A percentile compares a stretch with the other conserved stretches of the same genome.
Evolutionary conservation across 2,329 filamentous ascomycete species (phyloP).

Genomic region (Aspergillus hiratsukae): DNA sequence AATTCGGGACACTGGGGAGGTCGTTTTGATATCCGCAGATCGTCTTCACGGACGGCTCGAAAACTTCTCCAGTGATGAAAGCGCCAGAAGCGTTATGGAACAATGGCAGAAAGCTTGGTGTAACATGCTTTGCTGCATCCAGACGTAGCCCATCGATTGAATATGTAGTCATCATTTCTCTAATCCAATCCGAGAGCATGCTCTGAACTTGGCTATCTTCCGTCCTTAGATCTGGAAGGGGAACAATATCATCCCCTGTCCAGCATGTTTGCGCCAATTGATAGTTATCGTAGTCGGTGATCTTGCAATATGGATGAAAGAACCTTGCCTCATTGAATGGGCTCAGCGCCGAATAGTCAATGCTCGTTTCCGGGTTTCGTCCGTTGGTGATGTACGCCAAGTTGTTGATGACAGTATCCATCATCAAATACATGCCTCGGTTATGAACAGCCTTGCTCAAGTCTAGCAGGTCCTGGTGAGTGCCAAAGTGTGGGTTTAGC

Average conservation of each 20-base stretch:
- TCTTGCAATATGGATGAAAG: slow-evolving; percentile 26
- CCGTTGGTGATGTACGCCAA: slow-evolving; percentile 34
- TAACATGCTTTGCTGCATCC: slow-evolving; percentile 47
- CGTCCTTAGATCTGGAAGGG: slow-evolving; percentile 46
- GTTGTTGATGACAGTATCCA: slow-evolving; percentile 51
- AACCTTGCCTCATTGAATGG: slow-evolving; percentile 24
- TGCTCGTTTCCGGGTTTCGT: slow-evolving; percentile 18
- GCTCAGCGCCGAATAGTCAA: slow-evolving; percentile 24
- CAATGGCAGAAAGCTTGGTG: slow-evolving; percentile 37
- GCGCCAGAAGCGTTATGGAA: slow-evolving; percentile 37
- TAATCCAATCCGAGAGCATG: slow-evolving; percentile 41
- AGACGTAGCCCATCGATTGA: slow-evolving; percentile 49
- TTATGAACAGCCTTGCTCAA: slow-evolving; percentile 43
- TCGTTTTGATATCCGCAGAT: slow-evolving; percentile 41
- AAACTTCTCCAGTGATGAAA: slow-evolving; percentile 47
- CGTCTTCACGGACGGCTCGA: slow-evolving; percentile 32
- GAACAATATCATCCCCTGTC: slow-evolving; percentile 46
- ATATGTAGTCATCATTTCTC: slow-evolving; percentile 40
- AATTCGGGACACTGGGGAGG: slow-evolving; percentile 46
- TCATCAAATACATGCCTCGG: slow-evolving; percentile 50
- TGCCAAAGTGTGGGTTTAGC: slow-evolving; percentile 49
- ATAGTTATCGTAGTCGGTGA: slow-evolving; percentile 32
- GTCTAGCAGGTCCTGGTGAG: slow-evolving; percentile 43
- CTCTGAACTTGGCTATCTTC: slow-evolving; percentile 38
- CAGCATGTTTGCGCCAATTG: slow-evolving; percentile 44